A percentile compares a stretch with the other conserved stretches of the same genome.
Conservation (phyloP, 2,329 filamentous ascomycete species). For the Emmonsiellopsis sp. region DNA sequence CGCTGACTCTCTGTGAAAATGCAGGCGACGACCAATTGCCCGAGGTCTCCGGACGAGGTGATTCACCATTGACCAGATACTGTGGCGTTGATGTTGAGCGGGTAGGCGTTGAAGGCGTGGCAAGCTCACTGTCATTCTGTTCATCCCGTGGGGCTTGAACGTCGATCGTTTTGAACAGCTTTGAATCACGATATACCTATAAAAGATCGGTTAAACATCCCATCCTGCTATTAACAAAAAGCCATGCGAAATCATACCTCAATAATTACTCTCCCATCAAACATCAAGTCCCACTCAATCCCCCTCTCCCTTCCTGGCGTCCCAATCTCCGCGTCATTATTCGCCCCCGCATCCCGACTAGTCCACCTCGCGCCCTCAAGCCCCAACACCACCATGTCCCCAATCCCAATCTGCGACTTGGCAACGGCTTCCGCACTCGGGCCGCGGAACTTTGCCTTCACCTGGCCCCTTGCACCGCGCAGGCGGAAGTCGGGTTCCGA, state of each 20-base stretch:
- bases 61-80: constrained; percentile 11
- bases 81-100: constrained; percentile 18
- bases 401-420: constrained; percentile 61
- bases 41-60: constrained; percentile 19
- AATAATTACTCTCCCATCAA: constrained; percentile 26
- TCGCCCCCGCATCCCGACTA: constrained; percentile 33
- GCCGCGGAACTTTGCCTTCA: constrained; percentile 67
- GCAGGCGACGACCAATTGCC: constrained; percentile 67
- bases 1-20: constrained; percentile 62
- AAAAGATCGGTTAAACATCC: neutral
- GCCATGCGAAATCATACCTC: constrained; percentile 21
- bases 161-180: constrained; percentile 3
- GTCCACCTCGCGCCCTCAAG: constrained; percentile 61
- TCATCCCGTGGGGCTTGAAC: constrained; percentile 27
- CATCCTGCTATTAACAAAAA: neutral
- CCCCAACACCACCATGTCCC: constrained; percentile 63
- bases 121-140: constrained; percentile 23
- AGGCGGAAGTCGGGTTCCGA: constrained; percentile 78
- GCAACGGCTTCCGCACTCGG: constrained; percentile 61
- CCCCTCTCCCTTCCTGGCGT: constrained; percentile 50
- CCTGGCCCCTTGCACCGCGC: constrained; percentile 67
- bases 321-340: constrained; percentile 28
- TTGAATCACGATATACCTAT: constrained; percentile 33
- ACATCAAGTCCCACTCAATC: constrained; percentile 50
- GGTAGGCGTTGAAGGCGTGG: constrained; percentile 36